Base-by-base conservation (phyloP, 331 rosid genomes). In the Arachis monticola region DNA sequence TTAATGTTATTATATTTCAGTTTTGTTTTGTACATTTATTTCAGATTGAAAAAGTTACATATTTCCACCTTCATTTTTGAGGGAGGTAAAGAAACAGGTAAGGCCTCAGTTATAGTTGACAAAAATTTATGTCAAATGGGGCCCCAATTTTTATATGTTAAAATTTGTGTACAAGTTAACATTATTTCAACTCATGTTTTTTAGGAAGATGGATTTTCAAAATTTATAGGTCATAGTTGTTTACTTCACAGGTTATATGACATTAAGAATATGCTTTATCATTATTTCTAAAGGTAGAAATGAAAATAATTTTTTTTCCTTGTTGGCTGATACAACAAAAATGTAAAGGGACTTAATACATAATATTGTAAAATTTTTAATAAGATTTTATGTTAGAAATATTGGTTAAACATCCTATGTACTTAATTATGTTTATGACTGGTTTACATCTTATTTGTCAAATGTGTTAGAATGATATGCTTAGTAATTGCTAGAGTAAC, bases 221-320 rank as follows among this genome's bases (percentile, higher is more conserved):
- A 27, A 47, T n/a, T 67, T 48, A 31, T 60, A 12, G 65, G 38
- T 76, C 69, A 46, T 47, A 47, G 60, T 14, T 30, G 51, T 45
- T 67, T 35, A 9, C 46, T 42, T 42, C 7, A 7, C 2, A 50
- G 61, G 12, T 61, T 57, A 64, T 22, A 41, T 31, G 66, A 32
- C 66, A 35, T 60, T 10, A 41, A 40, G 31, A 45, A 35, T n/a
- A 56, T 38, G 50, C 41, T 48, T 77, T 48, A 67, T 68, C 46
- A 68, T 8, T 5, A 38, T 12, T 31, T 17, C 4, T 14, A 76
- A 65, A 56, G 1, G 6, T 46, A 14, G 17, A 59, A 76, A 58
- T 59, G 58, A 67, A 40, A 56, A 44, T 74, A 47, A 65, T n/a
- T 48, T 46, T 46, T 30, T 66, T 27, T 27, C 1, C 41, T 65